Base-by-base conservation (phyloP, 2,329 filamentous ascomycete genomes). In the Xylariomycetidae sp. region DNA sequence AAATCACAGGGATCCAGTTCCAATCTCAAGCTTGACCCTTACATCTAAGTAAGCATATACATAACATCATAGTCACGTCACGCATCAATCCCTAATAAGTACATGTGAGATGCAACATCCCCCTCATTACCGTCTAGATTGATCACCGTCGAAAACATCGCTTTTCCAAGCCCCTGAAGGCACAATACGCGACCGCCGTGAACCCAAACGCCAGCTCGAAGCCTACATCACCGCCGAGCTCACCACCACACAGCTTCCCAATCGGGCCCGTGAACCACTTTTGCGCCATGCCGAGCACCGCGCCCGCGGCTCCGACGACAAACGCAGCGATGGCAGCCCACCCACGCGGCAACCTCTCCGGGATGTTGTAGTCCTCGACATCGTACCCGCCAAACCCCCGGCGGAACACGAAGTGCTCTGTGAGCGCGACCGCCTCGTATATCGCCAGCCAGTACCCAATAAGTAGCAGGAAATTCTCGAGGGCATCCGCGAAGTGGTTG, bases 391-490 rank as follows among this genome's bases (percentile, higher is more conserved):
- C 34, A 43, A 82, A 73, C 3, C 76, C 74, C 16, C 72, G 68
- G 49, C 74, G 75, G 65, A 81, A 85, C 51, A 83, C 48, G 48
- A 85, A 73, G 58, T 86, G 82, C 35, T 86, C 82, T 2, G 68
- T 63, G 13, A 85, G 54, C 1, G 73, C 65, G 42, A 86, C 74
- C 29, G 73, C 79, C 43, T 76, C 72, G 60, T 86, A 87, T 47
- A 86, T 83, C 29, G 80, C 76, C 2, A 86, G 67, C 81, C 82
- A 87, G 63, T 86, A 87, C 2, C 74, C 74, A 40, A 79, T 78
- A 32, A 79, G 53, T 40, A 74, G 58, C 76, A 86, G 82, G 59
- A 86, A 84, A 57, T 83, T 81, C 52, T 81, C 71, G 10, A 86
- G 65, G 3, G 82, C 70, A 6, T 56, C 52, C 43, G 78, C 74